Base-by-base conservation (phyloP, 176 grass and related monocot species). In the Oryza rufipogon region DNA sequence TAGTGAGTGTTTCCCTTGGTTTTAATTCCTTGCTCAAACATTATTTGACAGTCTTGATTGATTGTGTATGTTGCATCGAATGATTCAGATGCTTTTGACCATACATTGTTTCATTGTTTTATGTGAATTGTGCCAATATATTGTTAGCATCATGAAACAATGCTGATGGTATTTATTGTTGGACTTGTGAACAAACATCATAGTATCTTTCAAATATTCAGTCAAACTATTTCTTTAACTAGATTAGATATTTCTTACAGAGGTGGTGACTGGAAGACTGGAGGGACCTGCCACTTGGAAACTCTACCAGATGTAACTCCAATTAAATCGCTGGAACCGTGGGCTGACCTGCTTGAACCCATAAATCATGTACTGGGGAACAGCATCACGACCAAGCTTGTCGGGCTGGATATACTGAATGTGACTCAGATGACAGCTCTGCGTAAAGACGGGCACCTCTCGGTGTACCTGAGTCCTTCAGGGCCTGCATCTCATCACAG, bases 401-500 rank as follows among this genome's bases (percentile, higher is more conserved):
- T 44, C 36, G 83, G 76, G 2, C 7, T 92, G 60, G 91, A 91
- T 71, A 48, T 98, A 69, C 85, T 98, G 26, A 95, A 98, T 17
- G 91, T 98, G 66, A 98, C 96, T 1, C 75, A 85, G 76, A 98
- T 98, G 93, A 95, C 92, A 25, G 77, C 91, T 16, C 90, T 68
- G 49, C 75, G 96, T 38, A 98, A 91, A 89, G 96, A 98, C 1
- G 92, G 96, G 1, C 93, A 98, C 85, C 75, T 93, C 14, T 98
- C 96, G 4, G 54, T 95, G 30, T 98, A 95, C 74, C 60, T 93
- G 25, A 91, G 90, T 64, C 33, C 76, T 66, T 86, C 84, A 65
- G 89, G 87, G 6, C 85, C 84, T 34, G 93, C 86, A 3, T 79
- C 93, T 15, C 90, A 82, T 25, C 64, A 92, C 76, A 93, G 58